Percentiles rank a stretch among this genome's conserved stretches.
These are phyloP conservation scores for Catharanthus roseus DNA, from an alignment of 257 asterid genomes.

Conservation along the genomic window DNA sequence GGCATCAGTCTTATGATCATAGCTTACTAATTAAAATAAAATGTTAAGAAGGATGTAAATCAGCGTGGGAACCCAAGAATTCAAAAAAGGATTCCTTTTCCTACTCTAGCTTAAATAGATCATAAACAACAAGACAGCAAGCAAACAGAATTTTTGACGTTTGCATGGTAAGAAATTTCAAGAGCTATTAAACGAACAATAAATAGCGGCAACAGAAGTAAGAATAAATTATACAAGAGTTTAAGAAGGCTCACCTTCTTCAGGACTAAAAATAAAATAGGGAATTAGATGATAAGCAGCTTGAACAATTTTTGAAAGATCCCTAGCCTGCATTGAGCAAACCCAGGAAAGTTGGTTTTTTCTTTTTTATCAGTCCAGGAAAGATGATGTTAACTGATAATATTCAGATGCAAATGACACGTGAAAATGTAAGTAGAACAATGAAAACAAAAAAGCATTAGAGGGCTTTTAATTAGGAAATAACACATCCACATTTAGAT, in stretches of 20 bases:
- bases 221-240: not conserved
- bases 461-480: not conserved
- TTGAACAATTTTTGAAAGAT: slow-evolving; percentile 82
- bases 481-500: not conserved
- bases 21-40: not conserved
- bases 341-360: too few species aligned
- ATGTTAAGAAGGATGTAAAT: not conserved
- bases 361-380: too few species aligned
- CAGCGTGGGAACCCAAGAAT: not conserved
- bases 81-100: not conserved
- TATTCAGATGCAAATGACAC: not conserved
- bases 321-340: slow-evolving; percentile 71
- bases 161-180: not conserved
- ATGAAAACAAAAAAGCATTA: not conserved
- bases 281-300: slow-evolving; percentile 83
- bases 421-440: not conserved
- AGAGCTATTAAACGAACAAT: not conserved
- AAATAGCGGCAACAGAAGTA: not conserved
- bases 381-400: slow-evolving; percentile 7
- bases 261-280: slow-evolving; percentile 77
- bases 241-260: slow-evolving; percentile 56
- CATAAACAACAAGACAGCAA: not conserved
- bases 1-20: not conserved
- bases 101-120: not conserved
- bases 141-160: not conserved